phyloP scores from a whole-genome alignment of 768 basidiomycete genomes.

The Lentinula guzmanii region DNA sequence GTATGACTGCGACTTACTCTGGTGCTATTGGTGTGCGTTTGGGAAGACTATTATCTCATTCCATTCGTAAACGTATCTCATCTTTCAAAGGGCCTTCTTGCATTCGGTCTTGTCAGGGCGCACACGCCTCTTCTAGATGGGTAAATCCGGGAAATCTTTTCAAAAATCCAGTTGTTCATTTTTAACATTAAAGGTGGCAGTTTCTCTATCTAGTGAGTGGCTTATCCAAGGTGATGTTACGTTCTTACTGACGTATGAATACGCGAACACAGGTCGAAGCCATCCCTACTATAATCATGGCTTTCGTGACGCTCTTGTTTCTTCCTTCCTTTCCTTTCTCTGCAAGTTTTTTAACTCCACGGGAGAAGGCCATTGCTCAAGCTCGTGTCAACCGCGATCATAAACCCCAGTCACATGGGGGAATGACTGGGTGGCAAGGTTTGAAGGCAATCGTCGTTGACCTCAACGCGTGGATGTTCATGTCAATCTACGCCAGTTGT shows the following conservation, averaged over 20 bases:
- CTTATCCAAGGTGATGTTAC: neutral
- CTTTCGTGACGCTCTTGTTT: conserved; percentile 38
- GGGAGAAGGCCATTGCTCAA: conserved; percentile 52
- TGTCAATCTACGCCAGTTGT: conserved; percentile 50
- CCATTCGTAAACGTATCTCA: neutral
- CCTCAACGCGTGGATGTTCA: conserved; percentile 46
- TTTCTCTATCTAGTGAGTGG: conserved; percentile 44
- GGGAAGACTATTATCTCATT: neutral
- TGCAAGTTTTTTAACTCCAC: conserved; percentile 43
- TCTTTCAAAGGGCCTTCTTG: conserved; percentile 40
- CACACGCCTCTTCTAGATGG: conserved; percentile 37
- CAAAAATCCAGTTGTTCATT: neutral
- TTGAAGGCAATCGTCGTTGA: conserved; percentile 46
- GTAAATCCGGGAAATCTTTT: conserved; percentile 13
- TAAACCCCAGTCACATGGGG: conserved; percentile 53
- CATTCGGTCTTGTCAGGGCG: conserved; percentile 49
- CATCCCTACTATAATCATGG: conserved; percentile 52
- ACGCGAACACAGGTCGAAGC: conserved; percentile 38
- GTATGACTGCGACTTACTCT: conserved; percentile 54
- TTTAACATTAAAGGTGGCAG: conserved; percentile 38
- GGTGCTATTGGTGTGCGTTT: conserved; percentile 45
- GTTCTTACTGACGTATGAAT: neutral
- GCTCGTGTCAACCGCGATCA: conserved; percentile 52
- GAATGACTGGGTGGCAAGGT: conserved; percentile 50
- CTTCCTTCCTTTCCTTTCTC: conserved; percentile 53